Conservation (phyloP, 371 early-diverging fungal genomes). For the Actinomortierella wolfii region DNA sequence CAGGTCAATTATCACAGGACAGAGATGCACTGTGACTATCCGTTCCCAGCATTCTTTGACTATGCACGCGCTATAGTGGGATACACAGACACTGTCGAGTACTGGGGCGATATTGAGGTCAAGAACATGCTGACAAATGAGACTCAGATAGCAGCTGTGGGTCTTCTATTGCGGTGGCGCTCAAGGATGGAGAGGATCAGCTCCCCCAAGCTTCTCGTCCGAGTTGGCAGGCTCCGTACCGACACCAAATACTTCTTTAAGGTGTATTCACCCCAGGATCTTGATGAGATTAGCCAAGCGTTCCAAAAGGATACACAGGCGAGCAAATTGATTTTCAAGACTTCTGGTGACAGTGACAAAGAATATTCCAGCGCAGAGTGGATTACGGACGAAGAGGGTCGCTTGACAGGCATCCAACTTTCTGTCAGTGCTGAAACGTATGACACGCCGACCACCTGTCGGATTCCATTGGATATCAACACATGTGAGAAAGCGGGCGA, state of each 20-base stretch:
- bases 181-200: conserved; percentile 14
- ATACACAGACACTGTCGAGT: conserved; percentile 40
- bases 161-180: conserved; percentile 42
- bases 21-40: conserved; percentile 52
- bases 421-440: conserved; percentile 34
- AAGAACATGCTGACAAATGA: conserved; percentile 26
- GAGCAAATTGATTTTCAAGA: conserved; percentile 20
- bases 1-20: conserved; percentile 42
- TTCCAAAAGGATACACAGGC: conserved; percentile 8
- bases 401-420: conserved; percentile 37
- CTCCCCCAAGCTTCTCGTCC: conserved; percentile 41
- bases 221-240: conserved; percentile 31
- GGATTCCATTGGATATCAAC: conserved; percentile 20
- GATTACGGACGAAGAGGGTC: conserved; percentile 26
- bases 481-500: conserved; percentile 31
- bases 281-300: conserved; percentile 18
- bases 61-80: conserved; percentile 34
- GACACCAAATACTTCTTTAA: conserved; percentile 37
- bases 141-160: conserved; percentile 22
- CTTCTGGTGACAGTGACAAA: conserved; percentile 7
- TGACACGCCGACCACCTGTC: conserved; percentile 16
- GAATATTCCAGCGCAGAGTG: conserved; percentile 46
- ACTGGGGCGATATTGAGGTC: conserved; percentile 25
- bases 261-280: conserved; percentile 22
- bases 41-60: conserved; percentile 47